Conservation (phyloP, 1,284 basidiomycete genomes). For the Rugosomyces carneus region DNA sequence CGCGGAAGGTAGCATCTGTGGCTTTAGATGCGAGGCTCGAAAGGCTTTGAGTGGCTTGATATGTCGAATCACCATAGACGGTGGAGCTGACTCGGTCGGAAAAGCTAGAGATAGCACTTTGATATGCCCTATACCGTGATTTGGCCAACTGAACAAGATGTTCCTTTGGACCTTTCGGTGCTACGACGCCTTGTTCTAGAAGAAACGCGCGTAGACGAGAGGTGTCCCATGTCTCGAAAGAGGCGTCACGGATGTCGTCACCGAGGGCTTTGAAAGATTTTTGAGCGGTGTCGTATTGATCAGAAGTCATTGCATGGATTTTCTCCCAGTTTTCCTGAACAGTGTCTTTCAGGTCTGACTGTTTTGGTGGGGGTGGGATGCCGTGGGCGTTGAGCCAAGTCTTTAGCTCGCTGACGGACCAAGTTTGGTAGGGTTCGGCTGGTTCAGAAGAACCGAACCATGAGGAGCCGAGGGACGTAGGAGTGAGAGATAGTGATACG, state of each 20-base stretch:
- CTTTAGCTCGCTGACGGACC: slow-evolving; percentile 60
- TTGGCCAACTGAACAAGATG: slow-evolving; percentile 76
- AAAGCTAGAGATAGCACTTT: slow-evolving; percentile 46
- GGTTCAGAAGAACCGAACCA: slow-evolving; percentile 44
- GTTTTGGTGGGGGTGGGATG: slow-evolving; percentile 49
- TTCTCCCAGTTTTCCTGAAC: slow-evolving; percentile 62
- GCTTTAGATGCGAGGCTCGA: slow-evolving; percentile 35
- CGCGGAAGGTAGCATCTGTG: slow-evolving; percentile 48
- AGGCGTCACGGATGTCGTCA: slow-evolving; percentile 44
- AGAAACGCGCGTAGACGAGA: slow-evolving; percentile 75
- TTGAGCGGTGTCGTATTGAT: slow-evolving; percentile 62
- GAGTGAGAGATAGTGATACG: slow-evolving; percentile 9
- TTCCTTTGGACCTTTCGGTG: slow-evolving; percentile 73
- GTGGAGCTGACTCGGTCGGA: slow-evolving; percentile 43
- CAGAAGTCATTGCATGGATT: slow-evolving; percentile 49
- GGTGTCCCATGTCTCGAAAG: slow-evolving; percentile 78
- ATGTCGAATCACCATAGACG: slow-evolving; percentile 10
- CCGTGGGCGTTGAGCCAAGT: slow-evolving; percentile 71
- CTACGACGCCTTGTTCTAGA: slow-evolving; percentile 81
- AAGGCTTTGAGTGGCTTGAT: slow-evolving; percentile 14
- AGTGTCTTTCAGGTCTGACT: slow-evolving; percentile 45
- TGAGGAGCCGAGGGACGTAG: slow-evolving; percentile 41
- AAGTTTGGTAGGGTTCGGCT: slow-evolving; percentile 46
- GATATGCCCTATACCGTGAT: slow-evolving; percentile 58
- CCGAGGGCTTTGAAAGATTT: slow-evolving; percentile 55